Percentiles rank a stretch among this genome's conserved stretches.
These are phyloP conservation scores for Leavenworthia alabamica DNA, from an alignment of 345 rosid genomes.

Conservation along the genomic window DNA sequence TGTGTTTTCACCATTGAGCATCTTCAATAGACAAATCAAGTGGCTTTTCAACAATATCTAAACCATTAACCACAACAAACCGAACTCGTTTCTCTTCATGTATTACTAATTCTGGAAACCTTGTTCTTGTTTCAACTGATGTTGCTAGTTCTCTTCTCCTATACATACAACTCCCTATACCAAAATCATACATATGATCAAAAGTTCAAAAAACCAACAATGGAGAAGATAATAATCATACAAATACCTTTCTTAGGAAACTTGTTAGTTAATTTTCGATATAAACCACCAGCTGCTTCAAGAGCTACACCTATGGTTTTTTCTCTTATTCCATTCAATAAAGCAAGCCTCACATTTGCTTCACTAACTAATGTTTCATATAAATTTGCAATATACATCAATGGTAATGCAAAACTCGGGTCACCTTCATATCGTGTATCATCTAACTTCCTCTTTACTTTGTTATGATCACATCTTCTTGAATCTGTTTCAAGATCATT, in stretches of 20 bases:
- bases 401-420: constrained; percentile 58
- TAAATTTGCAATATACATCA: constrained; percentile 91
- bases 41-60: constrained; percentile 86
- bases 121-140: constrained; percentile 79
- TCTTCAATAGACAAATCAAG: constrained; percentile 49
- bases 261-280: constrained; percentile 71
- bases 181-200: background rate
- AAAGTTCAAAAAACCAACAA: background rate
- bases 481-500: constrained; percentile 42
- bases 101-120: constrained; percentile 92
- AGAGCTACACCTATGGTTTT: constrained; percentile 85
- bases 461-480: no score
- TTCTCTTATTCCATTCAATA: constrained; percentile 68
- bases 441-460: constrained; percentile 61
- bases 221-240: background rate
- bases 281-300: constrained; percentile 96
- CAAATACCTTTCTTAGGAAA: constrained; percentile 80
- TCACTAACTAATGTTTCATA: constrained; percentile 72
- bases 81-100: constrained; percentile 94
- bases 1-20: constrained; percentile 69
- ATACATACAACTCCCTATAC: constrained; percentile 56
- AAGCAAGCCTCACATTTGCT: constrained; percentile 68
- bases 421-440: constrained; percentile 81
- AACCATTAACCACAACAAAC: constrained; percentile 90
- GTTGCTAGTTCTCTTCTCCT: constrained; percentile 96